These are phyloP conservation scores for Nitzschia inconspicua DNA, from an alignment of 108 stramenopile genomes.

Conservation along the genomic window DNA sequence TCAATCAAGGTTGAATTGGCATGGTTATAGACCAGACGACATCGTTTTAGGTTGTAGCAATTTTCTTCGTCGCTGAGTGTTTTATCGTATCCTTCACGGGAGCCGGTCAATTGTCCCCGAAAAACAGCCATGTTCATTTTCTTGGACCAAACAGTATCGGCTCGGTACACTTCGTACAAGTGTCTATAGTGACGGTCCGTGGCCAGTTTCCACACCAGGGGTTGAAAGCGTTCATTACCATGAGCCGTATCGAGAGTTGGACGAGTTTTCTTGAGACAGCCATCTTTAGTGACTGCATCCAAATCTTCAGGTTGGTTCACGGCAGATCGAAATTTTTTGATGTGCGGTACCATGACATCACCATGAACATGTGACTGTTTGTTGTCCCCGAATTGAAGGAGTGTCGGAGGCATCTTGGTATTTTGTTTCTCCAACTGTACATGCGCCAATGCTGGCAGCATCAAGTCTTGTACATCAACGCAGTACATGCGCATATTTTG, in stretches of 20 bases:
- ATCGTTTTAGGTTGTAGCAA: slow-evolving; percentile 41
- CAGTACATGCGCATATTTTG: slow-evolving; percentile 56
- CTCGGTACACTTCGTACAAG: slow-evolving; percentile 33
- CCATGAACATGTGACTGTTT: slow-evolving; percentile 38
- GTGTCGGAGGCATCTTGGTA: slow-evolving; percentile 12
- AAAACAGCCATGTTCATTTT: slow-evolving; percentile 71
- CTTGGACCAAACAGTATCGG: slow-evolving; percentile 67
- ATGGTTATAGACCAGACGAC: slow-evolving; percentile 60
- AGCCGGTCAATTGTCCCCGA: slow-evolving; percentile 66
- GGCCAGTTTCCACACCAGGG: slow-evolving; percentile 59
- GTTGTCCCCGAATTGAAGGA: slow-evolving; percentile 56
- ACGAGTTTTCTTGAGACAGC: slow-evolving; percentile 6
- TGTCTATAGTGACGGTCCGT: slow-evolving; percentile 41
- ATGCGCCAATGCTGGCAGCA: slow-evolving; percentile 33
- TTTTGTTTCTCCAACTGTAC: slow-evolving; percentile 15
- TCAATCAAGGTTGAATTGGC: slow-evolving; percentile 58
- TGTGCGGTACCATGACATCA: slow-evolving; percentile 33
- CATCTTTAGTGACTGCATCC: slow-evolving; percentile 21
- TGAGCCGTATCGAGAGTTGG: slow-evolving; percentile 22
- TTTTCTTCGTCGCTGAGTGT: slow-evolving; percentile 39
- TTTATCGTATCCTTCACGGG: slow-evolving; percentile 44
- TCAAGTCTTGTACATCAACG: slow-evolving; percentile 26
- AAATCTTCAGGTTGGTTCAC: slow-evolving; percentile 3
- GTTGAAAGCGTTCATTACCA: slow-evolving; percentile 26
- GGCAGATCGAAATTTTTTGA: slow-evolving; percentile 58